Conservation (phyloP, 495 filamentous ascomycete genomes). For the Lasiosphaeria miniovina region DNA sequence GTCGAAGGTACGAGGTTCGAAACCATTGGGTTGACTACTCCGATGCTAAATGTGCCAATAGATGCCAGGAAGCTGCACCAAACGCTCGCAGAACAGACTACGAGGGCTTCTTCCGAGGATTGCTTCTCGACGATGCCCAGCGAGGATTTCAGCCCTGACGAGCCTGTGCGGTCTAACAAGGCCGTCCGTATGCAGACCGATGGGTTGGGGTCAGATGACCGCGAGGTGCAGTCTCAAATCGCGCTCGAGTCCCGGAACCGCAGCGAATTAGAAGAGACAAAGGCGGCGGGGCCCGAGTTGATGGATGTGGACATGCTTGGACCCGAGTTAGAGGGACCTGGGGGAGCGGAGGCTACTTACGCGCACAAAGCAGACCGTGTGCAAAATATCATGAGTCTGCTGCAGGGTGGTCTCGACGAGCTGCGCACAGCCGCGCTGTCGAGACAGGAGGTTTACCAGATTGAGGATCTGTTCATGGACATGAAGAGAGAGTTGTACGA, state of each 20-base stretch:
- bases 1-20: slow-evolving; percentile 10
- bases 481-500: slow-evolving; percentile 62
- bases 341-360: not conserved
- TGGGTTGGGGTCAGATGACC: slow-evolving; percentile 14
- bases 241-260: slow-evolving; percentile 24
- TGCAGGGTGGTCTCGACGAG: slow-evolving; percentile 50
- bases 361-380: slow-evolving; percentile 16
- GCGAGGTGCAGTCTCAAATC: slow-evolving; percentile 29
- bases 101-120: slow-evolving; percentile 12
- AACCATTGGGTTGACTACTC: not conserved
- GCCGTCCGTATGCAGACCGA: slow-evolving; percentile 17
- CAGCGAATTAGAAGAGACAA: slow-evolving; percentile 15
- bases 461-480: slow-evolving; percentile 68
- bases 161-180: not conserved
- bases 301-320: slow-evolving; percentile 12
- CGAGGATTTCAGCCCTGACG: slow-evolving; percentile 3
- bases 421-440: slow-evolving; percentile 51
- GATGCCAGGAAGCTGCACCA: not conserved
- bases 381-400: slow-evolving; percentile 45
- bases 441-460: slow-evolving; percentile 50
- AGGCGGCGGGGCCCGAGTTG: slow-evolving; percentile 1
- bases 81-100: slow-evolving; percentile 5
- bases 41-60: not conserved
- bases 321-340: not conserved
- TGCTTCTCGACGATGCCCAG: not conserved